Base-by-base conservation (phyloP, 1,284 basidiomycete species). In the Cronartium ribicola region DNA sequence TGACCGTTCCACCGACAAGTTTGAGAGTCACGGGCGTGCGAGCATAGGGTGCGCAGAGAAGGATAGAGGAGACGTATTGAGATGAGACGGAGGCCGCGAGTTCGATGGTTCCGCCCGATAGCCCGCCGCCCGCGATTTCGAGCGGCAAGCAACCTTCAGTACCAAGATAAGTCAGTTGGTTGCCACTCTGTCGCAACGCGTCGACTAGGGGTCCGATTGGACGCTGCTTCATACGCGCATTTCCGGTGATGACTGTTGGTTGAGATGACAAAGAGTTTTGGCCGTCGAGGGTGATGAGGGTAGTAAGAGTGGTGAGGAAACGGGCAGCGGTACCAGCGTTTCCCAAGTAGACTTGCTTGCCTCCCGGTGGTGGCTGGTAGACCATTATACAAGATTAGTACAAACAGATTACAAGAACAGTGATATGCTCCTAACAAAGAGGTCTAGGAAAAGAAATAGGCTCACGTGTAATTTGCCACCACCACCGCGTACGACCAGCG, bases 261-360 rank as follows among this genome's bases (percentile, higher is more conserved):
- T 55, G n/a, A 55, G 51, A n/a, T 76, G 20, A 79, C 76, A 14
- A 83, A 81, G 37, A 84, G 83, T 2, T 83, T 77, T 36, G 80
- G 79, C 83, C 79, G 13, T 79, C 76, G 71, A 87, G 85, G 44
- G 79, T 55, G 20, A 90, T 91, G 66, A 98, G 87, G 0, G 92
- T 89, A 82, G 94, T 96, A 65, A 98, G 94, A 0, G 92, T 94
- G 13, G 96, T 92, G 76, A 99, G 87, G 88, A 99, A 98, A 60
- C 96, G 91, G 5, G 94, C 94, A 11, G 96, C 96, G 0, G 96
- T 99, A 39, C 96, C 96, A 5, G 95, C 95, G 80, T 98, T 99
- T 65, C 92, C 92, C 60, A 99, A 89, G 82, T 97, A 99, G 69
- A 98, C 84, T 79, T 96, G 90, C 82, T 92, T 93, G 76, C 88